These are phyloP conservation scores for Mycena epipterygia DNA, from an alignment of 768 basidiomycete genomes.

Conservation along the genomic window DNA sequence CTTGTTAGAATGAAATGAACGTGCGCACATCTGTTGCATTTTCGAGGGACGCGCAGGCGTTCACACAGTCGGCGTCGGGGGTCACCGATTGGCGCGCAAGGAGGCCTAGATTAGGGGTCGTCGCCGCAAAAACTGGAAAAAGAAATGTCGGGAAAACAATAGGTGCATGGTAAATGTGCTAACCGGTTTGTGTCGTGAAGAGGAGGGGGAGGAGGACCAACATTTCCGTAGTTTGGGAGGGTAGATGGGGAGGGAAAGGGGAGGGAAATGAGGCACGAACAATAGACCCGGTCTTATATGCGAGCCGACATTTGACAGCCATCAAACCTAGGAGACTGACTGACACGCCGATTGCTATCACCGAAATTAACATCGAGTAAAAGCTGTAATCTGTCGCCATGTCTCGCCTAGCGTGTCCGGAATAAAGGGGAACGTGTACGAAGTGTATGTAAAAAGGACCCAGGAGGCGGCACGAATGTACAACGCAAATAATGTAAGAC, in stretches of 20 bases:
- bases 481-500: no score
- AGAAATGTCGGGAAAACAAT: background rate
- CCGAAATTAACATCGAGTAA: no score
- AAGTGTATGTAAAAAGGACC: no score
- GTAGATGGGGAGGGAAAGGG: background rate
- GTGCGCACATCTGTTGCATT: background rate
- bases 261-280: no score
- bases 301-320: no score
- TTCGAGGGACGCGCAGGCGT: slow-evolving; percentile 10
- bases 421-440: no score
- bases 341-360: background rate
- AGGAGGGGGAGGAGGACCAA: background rate
- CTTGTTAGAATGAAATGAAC: no score
- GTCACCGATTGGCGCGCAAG: slow-evolving; percentile 1
- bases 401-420: no score
- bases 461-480: no score
- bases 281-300: no score
- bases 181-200: background rate
- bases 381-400: no score
- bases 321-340: no score
- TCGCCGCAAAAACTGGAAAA: slow-evolving; percentile 7
- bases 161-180: background rate
- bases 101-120: background rate
- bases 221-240: background rate
- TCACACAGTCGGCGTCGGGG: background rate